Percentiles rank a stretch among this genome's conserved stretches.
These are phyloP conservation scores for Serpula lacrymans DNA, from an alignment of 768 basidiomycete genomes.

Conservation along the genomic window DNA sequence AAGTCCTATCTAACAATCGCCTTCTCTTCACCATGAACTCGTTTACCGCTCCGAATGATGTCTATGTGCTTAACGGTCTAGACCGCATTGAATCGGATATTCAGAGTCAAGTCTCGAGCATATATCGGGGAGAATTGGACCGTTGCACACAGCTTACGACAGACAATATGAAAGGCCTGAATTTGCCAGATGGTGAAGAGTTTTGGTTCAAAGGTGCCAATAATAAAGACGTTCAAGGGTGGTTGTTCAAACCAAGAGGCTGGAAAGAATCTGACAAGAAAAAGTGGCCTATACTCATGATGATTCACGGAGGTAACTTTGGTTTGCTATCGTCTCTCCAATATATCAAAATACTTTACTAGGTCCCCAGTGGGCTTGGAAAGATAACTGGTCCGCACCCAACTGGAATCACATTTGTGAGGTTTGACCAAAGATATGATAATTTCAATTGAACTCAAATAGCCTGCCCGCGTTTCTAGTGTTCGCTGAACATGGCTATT, in stretches of 20 bases:
- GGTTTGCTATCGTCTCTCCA: no score
- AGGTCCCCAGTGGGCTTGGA: conserved; percentile 80
- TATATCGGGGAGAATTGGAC: conserved; percentile 25
- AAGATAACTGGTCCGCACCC: conserved; percentile 81
- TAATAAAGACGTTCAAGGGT: conserved; percentile 71
- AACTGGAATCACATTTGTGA: conserved; percentile 81
- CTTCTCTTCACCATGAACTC: conserved; percentile 68
- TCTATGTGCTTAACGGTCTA: conserved; percentile 55
- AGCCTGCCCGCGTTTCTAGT: conserved; percentile 37
- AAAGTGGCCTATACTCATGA: conserved; percentile 69
- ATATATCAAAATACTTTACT: conserved; percentile 14
- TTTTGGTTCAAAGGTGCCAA: conserved; percentile 83
- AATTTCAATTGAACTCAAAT: not conserved
- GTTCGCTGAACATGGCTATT: conserved; percentile 80
- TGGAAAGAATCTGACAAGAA: conserved; percentile 57
- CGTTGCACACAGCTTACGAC: conserved; percentile 61
- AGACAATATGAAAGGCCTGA: conserved; percentile 47
- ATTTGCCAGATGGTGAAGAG: conserved; percentile 58
- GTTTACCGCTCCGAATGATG: conserved; percentile 69
- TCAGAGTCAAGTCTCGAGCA: conserved; percentile 11
- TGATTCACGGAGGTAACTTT: conserved; percentile 64
- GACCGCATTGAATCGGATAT: conserved; percentile 37
- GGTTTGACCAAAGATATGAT: not conserved
- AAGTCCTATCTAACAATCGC: conserved; percentile 49
- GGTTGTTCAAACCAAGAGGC: conserved; percentile 70